Evolutionary conservation across 2,329 filamentous ascomycete genomes (phyloP), one percentile per base, ranked within the genome.

Genomic region (Arthrobotrys megalospora): DNA sequence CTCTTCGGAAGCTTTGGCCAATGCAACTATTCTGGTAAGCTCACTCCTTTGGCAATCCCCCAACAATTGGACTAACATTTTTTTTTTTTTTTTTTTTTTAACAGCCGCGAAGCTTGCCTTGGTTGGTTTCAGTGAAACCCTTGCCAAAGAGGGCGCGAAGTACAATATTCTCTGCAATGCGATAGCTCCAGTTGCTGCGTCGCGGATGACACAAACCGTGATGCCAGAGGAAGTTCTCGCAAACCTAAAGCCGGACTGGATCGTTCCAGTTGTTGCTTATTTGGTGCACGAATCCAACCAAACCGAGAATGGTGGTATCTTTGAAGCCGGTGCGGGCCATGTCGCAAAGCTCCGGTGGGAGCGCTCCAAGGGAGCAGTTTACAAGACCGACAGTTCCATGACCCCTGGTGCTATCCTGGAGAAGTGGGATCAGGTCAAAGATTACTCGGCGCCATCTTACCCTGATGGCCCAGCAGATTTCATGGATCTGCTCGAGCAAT

Each of bases 161-260:
- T 99, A 99, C 88, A 98, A 98, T 88, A 98, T 99, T 82, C 86
- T 97, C 82, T 90, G 88, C 87, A 99, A 99, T 85, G 93, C 93
- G 82, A 96, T 99, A 86, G 94, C 96, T 16, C 96, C 96, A 66
- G 94, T 97, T 83, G 95, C 95, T 81, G 96, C 94, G 79, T 96
- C 92, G 86, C 91, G 95, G 84, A 96, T 98, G 94, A 97, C 94
- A 50, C 90, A 94, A 84, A 97, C 95, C 16, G 89, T 97, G 81
- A 95, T 97, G 93, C 94, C 94, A 38, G 93, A 93, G n/a, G 94
- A 97, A 83, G 89, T 97, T 45, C 88, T 97, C 82, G 91, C 91
- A 81, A 91, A 90, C 83, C 88, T 97, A 80, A 94, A 92, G 87
- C 96, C 96, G 55, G 93, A 97, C 80, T 98, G 94, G 94, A 91